These are phyloP conservation scores for Theileria orientalis DNA, from an alignment of 169 alveolate genomes.

Conservation along the genomic window DNA sequence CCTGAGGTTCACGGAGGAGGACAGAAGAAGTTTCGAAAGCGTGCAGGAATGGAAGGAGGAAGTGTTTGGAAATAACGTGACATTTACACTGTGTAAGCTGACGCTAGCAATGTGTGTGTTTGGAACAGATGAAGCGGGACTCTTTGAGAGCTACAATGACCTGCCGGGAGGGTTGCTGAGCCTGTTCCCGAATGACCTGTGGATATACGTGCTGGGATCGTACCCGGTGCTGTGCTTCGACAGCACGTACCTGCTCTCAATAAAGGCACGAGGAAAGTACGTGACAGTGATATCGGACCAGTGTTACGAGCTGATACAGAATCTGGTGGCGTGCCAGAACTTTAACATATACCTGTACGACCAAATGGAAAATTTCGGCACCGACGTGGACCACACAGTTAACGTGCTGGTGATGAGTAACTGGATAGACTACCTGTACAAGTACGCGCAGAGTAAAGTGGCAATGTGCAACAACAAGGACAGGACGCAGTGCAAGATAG, in stretches of 20 bases:
- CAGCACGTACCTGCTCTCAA: slow-evolving; percentile 27
- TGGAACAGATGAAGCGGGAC: slow-evolving; percentile 50
- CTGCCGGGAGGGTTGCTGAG: slow-evolving; percentile 36
- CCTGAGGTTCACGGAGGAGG: background rate
- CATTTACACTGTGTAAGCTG: background rate
- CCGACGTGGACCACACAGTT: background rate
- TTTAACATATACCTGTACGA: too few species aligned
- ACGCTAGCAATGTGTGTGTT: slow-evolving; percentile 21
- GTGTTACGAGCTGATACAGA: background rate
- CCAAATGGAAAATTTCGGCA: too few species aligned
- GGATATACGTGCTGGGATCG: slow-evolving; percentile 28
- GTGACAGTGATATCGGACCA: slow-evolving; percentile 28
- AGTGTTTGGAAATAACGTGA: background rate
- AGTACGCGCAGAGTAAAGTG: background rate
- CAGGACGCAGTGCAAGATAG: background rate
- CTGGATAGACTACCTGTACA: background rate
- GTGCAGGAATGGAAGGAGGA: background rate
- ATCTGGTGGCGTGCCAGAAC: background rate
- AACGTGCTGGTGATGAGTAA: background rate
- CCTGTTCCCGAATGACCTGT: slow-evolving; percentile 32
- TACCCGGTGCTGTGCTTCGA: slow-evolving; percentile 48
- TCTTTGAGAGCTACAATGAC: slow-evolving; percentile 23
- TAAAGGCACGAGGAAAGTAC: slow-evolving; percentile 17
- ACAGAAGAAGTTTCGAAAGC: background rate
- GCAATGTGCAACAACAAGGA: background rate